These are phyloP conservation scores for Lycium ferocissimum DNA, from an alignment of 257 asterid genomes.

Conservation along the genomic window DNA sequence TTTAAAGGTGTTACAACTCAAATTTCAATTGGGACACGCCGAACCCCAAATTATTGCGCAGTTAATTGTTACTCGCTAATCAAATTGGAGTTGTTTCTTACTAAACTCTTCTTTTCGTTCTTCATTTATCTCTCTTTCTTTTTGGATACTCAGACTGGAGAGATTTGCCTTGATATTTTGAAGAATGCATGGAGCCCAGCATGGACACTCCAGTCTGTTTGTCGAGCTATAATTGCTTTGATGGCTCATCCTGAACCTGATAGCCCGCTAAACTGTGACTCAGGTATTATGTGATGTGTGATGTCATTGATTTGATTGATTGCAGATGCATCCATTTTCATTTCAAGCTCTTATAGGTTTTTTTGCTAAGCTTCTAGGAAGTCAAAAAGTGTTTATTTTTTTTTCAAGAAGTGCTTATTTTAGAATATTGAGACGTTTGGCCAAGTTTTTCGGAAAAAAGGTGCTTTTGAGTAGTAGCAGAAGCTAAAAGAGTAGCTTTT, in stretches of 20 bases:
- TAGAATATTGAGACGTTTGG: too few relatives aligned
- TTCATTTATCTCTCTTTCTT: not conserved
- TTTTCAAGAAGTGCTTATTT: too few relatives aligned
- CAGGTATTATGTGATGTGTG: slow-evolving; percentile 58
- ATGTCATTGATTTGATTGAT: not conserved
- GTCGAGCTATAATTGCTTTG: slow-evolving; percentile 97
- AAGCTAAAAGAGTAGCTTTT: too few relatives aligned
- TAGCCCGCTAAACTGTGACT: slow-evolving; percentile 98
- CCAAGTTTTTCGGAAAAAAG: too few relatives aligned
- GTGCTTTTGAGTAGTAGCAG: too few relatives aligned
- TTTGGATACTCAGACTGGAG: slow-evolving; percentile 73
- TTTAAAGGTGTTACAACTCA: not conserved
- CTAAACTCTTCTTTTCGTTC: not conserved
- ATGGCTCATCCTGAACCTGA: slow-evolving; percentile 99
- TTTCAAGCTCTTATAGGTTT: not conserved
- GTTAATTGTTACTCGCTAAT: not conserved
- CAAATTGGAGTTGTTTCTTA: not conserved
- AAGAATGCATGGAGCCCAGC: slow-evolving; percentile 99
- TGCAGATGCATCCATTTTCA: not conserved
- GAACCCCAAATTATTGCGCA: not conserved
- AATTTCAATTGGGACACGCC: not conserved
- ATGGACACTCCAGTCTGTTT: slow-evolving; percentile 98
- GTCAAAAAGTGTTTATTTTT: too few relatives aligned
- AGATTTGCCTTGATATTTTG: slow-evolving; percentile 99
- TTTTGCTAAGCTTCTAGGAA: too few relatives aligned